A percentile compares a stretch with the other conserved stretches of the same genome.
Evolutionary conservation across 2,329 filamentous ascomycete genomes (phyloP).

Genomic region (Verticillium tricorpus): DNA sequence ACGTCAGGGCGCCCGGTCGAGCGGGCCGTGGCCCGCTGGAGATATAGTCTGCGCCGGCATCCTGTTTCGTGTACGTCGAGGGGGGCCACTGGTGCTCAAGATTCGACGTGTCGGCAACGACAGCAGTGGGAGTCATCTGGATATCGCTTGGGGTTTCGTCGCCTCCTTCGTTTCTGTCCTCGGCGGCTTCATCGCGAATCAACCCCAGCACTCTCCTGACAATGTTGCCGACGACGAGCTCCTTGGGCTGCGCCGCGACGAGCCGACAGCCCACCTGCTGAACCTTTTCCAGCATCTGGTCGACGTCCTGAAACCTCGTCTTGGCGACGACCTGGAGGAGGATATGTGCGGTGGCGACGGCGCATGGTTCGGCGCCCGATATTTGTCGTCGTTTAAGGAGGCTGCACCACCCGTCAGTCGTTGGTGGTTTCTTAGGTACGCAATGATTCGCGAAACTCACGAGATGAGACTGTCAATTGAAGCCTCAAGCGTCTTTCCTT

Average conservation of each 20-base stretch:
- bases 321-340: slow-evolving; percentile 81
- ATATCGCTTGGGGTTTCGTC: slow-evolving; percentile 54
- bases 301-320: slow-evolving; percentile 72
- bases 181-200: slow-evolving; percentile 85
- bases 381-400: slow-evolving; percentile 91
- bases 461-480: slow-evolving; percentile 81
- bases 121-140: slow-evolving; percentile 32
- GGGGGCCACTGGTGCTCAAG: slow-evolving; percentile 24
- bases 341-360: slow-evolving; percentile 84
- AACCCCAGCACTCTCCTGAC: slow-evolving; percentile 84
- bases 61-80: slow-evolving; percentile 28
- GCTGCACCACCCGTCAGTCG: slow-evolving; percentile 34
- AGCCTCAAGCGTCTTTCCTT: slow-evolving; percentile 68
- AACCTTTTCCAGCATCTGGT: slow-evolving; percentile 74
- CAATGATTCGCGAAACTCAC: slow-evolving; percentile 42
- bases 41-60: slow-evolving; percentile 19
- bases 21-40: slow-evolving; percentile 14
- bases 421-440: slow-evolving; percentile 1
- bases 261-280: slow-evolving; percentile 73
- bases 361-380: slow-evolving; percentile 79
- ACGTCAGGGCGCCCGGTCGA: slow-evolving; percentile 58
- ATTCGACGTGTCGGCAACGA: slow-evolving; percentile 24
- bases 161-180: slow-evolving; percentile 61
- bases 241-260: slow-evolving; percentile 78
- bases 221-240: slow-evolving; percentile 92